These are phyloP conservation scores for Hippophae rhamnoides DNA, from an alignment of 306 rosid genomes.

Conservation along the genomic window DNA sequence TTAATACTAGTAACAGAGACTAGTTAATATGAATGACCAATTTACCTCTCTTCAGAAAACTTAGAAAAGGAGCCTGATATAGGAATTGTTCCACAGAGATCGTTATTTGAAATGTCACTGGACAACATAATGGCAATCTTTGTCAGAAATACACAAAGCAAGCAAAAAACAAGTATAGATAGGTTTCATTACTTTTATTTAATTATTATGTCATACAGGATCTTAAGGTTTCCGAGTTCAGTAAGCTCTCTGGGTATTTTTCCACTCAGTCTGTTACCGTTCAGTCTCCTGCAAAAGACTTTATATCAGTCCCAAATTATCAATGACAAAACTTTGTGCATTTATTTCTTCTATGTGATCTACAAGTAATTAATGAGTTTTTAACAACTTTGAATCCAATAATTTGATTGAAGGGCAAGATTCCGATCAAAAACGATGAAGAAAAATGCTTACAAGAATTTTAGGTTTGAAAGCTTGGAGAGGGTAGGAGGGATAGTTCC, in stretches of 20 bases:
- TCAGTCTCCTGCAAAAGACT: slow-evolving; percentile 50
- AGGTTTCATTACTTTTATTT: neutral
- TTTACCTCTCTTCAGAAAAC: slow-evolving; percentile 60
- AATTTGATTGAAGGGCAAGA: neutral
- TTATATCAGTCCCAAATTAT: neutral
- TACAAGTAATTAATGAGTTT: neutral
- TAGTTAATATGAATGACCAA: neutral
- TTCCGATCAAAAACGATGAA: neutral
- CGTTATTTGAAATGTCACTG: slow-evolving; percentile 70
- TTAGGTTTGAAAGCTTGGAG: slow-evolving; percentile 62
- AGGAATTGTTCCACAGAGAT: slow-evolving; percentile 77
- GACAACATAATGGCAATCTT: neutral
- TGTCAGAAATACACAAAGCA: neutral
- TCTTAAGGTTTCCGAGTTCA: slow-evolving; percentile 60
- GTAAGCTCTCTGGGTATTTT: slow-evolving; percentile 68
- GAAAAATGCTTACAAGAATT: slow-evolving; percentile 49
- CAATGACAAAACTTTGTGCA: neutral
- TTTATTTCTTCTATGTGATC: no score
- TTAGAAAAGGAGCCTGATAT: slow-evolving; percentile 62
- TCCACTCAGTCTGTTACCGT: slow-evolving; percentile 59
- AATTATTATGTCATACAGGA: slow-evolving; percentile 33
- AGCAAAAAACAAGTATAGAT: neutral
- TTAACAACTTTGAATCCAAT: neutral
- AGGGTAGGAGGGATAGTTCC: slow-evolving; percentile 55
- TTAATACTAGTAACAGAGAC: neutral